Evolutionary conservation across 257 asterid species (phyloP), one percentile per base, ranked within the genome.

Genomic region (Knoxia roxburghii): DNA sequence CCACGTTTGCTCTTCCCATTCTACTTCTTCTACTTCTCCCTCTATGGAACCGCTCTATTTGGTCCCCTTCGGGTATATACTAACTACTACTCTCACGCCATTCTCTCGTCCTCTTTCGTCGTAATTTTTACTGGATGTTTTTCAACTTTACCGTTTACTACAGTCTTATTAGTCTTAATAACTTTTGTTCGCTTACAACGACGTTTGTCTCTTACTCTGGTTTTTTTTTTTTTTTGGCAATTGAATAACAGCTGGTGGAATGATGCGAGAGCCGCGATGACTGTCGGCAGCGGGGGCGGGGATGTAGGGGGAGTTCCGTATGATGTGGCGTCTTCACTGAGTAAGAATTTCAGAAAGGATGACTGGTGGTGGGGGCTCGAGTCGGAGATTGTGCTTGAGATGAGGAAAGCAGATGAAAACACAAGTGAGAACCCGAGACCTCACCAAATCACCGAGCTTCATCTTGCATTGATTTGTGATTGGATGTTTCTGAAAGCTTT

Each of bases 401-500:
- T 86, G 86, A 80, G 71, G 68, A 83, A 79, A 24, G 78, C 78
- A 33, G 83, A 68, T 64, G 85, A 76, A 64, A 70, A 70, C 7
- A 73, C 69, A 21, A 46, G 65, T 73, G 67, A n/a, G 75, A 61
- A 29, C 57, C 15, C 8, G 45, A 64, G 46, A 84, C 67, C 32
- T 73, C 59, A 41, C 68, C 15, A 58, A 30, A 26, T 26, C 21
- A 13, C 30, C 4, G 72, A 71, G 11, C 60, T 48, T 43, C 40
- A 73, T 73, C 82, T 87, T 53, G 89, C 92, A 0, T 79, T 89
- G 82, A 80, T 89, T 68, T 69, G 92, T 4, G 92, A 89, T 65
- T 87, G 90, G 96, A 89, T 87, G 95, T 89, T 87, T 77, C 70
- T 79, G 76, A 83, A 82, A 73, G 84, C 89, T 29, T 82, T 85